A percentile compares a stretch with the other conserved stretches of the same genome.
Conservation (phyloP, 129 eudicot species). For the Glebionis coronaria region DNA sequence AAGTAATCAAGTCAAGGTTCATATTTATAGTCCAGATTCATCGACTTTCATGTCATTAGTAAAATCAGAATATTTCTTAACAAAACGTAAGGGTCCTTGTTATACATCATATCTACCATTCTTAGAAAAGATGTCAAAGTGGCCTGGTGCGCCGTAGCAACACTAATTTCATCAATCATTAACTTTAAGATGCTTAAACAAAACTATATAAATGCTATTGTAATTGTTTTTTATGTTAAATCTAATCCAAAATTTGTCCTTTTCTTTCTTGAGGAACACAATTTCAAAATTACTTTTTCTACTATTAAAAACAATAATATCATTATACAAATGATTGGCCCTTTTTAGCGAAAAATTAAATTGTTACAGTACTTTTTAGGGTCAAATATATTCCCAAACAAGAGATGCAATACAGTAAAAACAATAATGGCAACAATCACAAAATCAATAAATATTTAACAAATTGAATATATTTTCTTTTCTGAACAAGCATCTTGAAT, state of each 20-base stretch:
- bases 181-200: not conserved
- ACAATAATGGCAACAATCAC: not conserved
- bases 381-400: constrained; percentile 5
- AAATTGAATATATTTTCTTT: not conserved
- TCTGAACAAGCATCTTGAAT: too few species aligned
- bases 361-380: constrained; percentile 11
- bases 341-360: not conserved
- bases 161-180: too few species aligned
- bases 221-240: not conserved
- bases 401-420: not conserved
- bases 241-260: not conserved
- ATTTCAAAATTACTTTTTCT: not conserved
- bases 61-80: constrained; percentile 19
- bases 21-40: not conserved
- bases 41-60: not conserved
- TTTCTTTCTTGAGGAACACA: constrained; percentile 1
- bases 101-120: not conserved
- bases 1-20: constrained; percentile 1
- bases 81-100: constrained; percentile 7
- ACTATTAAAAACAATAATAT: not conserved
- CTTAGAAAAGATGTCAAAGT: not conserved
- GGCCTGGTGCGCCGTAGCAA: too few species aligned
- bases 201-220: not conserved
- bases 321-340: constrained; percentile 1
- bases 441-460: not conserved